Evolutionary conservation across 768 basidiomycete genomes (phyloP), one percentile per base, ranked within the genome.

Genomic region (Fomitopsis pulvina): DNA sequence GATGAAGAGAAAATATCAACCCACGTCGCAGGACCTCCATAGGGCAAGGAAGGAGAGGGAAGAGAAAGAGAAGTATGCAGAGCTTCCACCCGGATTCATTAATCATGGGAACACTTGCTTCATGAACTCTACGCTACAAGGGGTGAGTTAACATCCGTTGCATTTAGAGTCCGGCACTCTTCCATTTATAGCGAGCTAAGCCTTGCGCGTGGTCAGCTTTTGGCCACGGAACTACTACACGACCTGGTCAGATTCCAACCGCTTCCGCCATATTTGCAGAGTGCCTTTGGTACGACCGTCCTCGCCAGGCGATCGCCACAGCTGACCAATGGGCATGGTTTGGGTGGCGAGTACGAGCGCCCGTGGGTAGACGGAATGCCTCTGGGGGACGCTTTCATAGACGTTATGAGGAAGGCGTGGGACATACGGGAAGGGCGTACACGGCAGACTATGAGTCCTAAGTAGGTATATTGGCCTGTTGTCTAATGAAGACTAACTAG

Each of bases 81-180:
- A 76, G 37, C 69, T 88, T 9, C 87, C 87, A 0, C 85, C 87
- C 3, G 87, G 87, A 5, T 71, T 91, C 21, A 60, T 80, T 40
- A 91, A 91, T 63, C 85, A 89, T 68, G 85, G 86, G 38, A 90
- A 90, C 64, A 95, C 92, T 0, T 97, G 93, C 68, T 97, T 93
- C 68, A 90, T 94, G 85, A 97, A 95, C 68, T 92, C 91, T 27
- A 90, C 92, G 26, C 71, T 97, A 25, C 93, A 97, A 64, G 88
- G 86, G 32, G 87, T 85, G 68, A 57, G 83, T 27, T 51, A 26
- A 55, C 52, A 21, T 41, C 26, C 39, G 53, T 20, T 59, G 65
- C 22, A 50, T 60, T 25, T 49, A n/a, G 28, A 11, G 16, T 16
- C 6, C 18, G 11, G 37, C 38, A 42, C 25, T 47, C 27, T 22